Base-by-base conservation (phyloP, 768 basidiomycete genomes). In the Pholiota conissans region DNA sequence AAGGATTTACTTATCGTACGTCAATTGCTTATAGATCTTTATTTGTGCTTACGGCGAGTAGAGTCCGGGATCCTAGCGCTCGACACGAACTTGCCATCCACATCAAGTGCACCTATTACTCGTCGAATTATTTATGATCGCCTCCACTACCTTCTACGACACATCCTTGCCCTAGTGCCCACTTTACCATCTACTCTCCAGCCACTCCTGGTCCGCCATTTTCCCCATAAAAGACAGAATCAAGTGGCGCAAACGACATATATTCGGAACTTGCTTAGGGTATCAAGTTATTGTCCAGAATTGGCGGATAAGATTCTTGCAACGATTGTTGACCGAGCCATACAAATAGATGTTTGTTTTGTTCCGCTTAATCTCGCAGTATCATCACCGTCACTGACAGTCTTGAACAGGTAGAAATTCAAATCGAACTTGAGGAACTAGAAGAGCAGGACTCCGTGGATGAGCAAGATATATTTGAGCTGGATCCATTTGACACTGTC, bases 221-320 rank as follows among this genome's bases (percentile, higher is more conserved):
- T 98, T 67, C 97, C 97, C 7, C 93, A 97, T 69, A 98, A 98
- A 70, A 84, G 95, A 28, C 93, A 96, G 67, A 84, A 81, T 39
- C 86, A 89, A 64, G 74, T 84, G 2, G 77, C 85, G 0, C 95
- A 98, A 63, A 82, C 89, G 3, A 92, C 93, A 0, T 99, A 94
- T 67, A 91, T 98, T 62, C 86, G 92, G 45, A 99, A 99, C 69
- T 71, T 94, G 14, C 81, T 98, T 5, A 84, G 84, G 30, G 74
- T 98, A 34, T 87, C 88, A 0, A 82, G 85, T 32, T 98, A 97
- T 69, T 98, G 95, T 67, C 86, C 92, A 0, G 95, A 93, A 68
- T 76, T 98, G 20, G 76, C 84, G 1, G 94, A 95, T 61, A 87
- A 86, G 62, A 86, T 98, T 39, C 75, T 98, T 30, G 88, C 87